Conservation (phyloP, 805 yeast genomes). For the Teunomyces kruisii region DNA sequence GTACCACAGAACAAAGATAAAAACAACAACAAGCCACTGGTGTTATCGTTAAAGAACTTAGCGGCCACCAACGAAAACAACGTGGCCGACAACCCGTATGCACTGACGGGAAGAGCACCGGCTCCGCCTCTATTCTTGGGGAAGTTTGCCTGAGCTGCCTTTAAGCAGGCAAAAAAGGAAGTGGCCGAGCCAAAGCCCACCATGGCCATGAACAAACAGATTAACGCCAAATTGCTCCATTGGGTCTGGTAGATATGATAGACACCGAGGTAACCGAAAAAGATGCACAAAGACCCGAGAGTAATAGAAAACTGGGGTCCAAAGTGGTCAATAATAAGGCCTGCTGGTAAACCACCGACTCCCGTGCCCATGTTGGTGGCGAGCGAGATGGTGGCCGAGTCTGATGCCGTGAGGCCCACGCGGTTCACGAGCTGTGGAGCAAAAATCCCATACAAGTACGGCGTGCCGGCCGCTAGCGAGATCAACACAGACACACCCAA, state of each 20-base stretch:
- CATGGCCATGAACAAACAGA: conserved; percentile 49
- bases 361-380: conserved; percentile 65
- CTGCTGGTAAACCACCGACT: conserved; percentile 70
- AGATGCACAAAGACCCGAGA: conserved; percentile 55
- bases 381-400: conserved; percentile 64
- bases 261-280: conserved; percentile 54
- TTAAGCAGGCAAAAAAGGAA: conserved; percentile 56
- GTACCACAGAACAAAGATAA: conserved; percentile 54
- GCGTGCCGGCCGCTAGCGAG: conserved; percentile 71
- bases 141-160: conserved; percentile 61
- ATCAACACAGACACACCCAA: conserved; percentile 42
- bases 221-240: conserved; percentile 36
- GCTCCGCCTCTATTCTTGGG: conserved; percentile 72
- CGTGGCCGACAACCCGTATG: conserved; percentile 71
- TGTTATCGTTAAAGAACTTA: conserved; percentile 48
- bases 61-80: conserved; percentile 61
- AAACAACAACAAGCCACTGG: conserved; percentile 56
- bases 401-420: conserved; percentile 57
- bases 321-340: conserved; percentile 59
- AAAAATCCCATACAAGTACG: conserved; percentile 71
- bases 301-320: conserved; percentile 57
- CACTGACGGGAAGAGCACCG: conserved; percentile 64
- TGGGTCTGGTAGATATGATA: conserved; percentile 45
- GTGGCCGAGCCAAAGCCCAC: conserved; percentile 71
- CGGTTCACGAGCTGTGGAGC: conserved; percentile 66